These are phyloP conservation scores for Colletotrichum incanum DNA, from an alignment of 2,329 filamentous ascomycete species.

Conservation along the genomic window DNA sequence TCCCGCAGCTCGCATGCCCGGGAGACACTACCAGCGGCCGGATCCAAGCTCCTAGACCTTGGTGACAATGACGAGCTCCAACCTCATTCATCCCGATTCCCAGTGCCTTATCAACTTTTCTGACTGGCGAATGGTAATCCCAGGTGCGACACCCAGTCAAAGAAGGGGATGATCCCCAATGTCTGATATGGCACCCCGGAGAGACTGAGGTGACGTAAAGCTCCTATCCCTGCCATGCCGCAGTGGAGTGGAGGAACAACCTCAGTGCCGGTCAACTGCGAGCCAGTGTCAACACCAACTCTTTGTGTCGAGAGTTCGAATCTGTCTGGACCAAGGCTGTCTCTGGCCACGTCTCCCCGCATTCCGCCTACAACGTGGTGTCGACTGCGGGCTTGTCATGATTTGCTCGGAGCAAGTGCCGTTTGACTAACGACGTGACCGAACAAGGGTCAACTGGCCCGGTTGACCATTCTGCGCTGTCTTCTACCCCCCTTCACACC, in stretches of 20 bases:
- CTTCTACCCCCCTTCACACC: constrained; percentile 15
- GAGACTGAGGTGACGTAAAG: constrained; percentile 29
- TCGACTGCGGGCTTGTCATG: constrained; percentile 19
- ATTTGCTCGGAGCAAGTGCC: constrained; percentile 25
- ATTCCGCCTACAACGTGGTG: constrained; percentile 23
- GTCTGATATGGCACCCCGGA: constrained; percentile 13
- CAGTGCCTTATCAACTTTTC: constrained; percentile 21
- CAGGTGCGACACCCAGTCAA: constrained; percentile 10
- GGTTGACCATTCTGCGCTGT: constrained; percentile 13
- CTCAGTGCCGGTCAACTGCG: constrained; percentile 9
- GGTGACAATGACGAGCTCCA: constrained; percentile 9
- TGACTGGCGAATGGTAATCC: constrained; percentile 1
- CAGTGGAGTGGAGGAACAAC: constrained; percentile 18
- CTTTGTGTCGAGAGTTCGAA: background rate
- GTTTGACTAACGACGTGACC: constrained; percentile 8
- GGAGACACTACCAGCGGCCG: constrained; percentile 1
- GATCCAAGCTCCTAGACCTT: constrained; percentile 13
- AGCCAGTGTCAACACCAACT: background rate
- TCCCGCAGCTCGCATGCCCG: constrained; percentile 28
- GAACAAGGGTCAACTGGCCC: constrained; percentile 14
- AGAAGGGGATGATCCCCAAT: constrained; percentile 19
- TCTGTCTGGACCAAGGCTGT: constrained; percentile 4
- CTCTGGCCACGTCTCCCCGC: constrained; percentile 29
- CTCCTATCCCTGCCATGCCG: constrained; percentile 35
- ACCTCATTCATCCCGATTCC: background rate